Percentiles rank a stretch among this genome's conserved stretches.
Conservation (phyloP, 2,329 filamentous ascomycete species). For the Fusarium mundagurra region DNA sequence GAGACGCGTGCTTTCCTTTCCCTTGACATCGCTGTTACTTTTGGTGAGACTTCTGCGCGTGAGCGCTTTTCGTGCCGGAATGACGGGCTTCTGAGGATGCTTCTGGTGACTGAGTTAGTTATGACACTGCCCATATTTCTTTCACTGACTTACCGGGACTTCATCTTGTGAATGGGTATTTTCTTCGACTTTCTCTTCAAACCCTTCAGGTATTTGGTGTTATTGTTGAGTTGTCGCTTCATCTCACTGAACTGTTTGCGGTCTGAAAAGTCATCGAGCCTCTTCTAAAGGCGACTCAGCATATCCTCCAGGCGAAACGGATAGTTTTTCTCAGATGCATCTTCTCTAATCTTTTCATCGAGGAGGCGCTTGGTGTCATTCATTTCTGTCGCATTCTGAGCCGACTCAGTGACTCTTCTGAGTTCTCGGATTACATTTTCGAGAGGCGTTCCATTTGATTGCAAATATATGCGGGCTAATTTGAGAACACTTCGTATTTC, state of each 20-base stretch:
- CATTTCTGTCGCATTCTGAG: neutral
- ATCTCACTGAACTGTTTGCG: neutral
- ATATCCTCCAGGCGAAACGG: neutral
- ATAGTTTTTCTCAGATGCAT: rapidly evolving
- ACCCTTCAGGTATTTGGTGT: neutral
- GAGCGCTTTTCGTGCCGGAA: neutral
- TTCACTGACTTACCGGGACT: rapidly evolving
- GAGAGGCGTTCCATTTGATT: neutral
- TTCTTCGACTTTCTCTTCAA: neutral
- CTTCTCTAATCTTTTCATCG: rapidly evolving
- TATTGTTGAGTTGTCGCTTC: neutral
- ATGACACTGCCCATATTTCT: rapidly evolving
- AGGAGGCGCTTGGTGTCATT: neutral
- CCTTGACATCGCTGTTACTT: rapidly evolving
- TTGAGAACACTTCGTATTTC: neutral
- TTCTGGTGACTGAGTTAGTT: neutral
- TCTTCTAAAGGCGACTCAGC: neutral
- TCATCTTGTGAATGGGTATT: rapidly evolving
- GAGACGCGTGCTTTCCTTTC: rapidly evolving
- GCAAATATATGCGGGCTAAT: neutral
- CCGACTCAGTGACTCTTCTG: neutral
- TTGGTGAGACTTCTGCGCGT: rapidly evolving
- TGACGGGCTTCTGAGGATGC: neutral
- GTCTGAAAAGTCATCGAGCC: neutral
- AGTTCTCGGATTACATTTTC: neutral